Base-by-base conservation (phyloP, 106 monocot genomes). In the Dendrobium huoshanense region DNA sequence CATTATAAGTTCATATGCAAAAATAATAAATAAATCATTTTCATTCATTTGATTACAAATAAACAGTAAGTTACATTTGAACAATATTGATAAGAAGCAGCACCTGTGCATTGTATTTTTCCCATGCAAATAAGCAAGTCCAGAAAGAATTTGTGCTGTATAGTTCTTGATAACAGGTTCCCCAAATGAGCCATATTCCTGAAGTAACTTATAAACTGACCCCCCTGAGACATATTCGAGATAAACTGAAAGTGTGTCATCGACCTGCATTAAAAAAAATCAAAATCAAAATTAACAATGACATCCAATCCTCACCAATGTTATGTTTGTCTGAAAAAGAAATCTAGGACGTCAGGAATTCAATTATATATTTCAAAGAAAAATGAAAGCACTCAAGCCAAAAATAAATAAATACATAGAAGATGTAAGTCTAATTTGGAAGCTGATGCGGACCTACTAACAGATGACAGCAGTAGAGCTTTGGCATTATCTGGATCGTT, bases 181-280 rank as follows among this genome's bases (percentile, higher is more conserved):
- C 45, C 78, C 82, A 79, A 99, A 95, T 75, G 93, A 83, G 10
- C 99, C 99, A 90, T 99, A 99, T 45, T 95, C 90, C 83, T 93
- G 91, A 77, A 99, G 93, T 59, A 99, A 81, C 75, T 93, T 99
- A 77, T 99, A 86, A 79, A 99, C 90, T 19, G 99, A 99, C 24
- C 99, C 99, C 19, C 99, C 99, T 37, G 99, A 95, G 9, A 95
- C 95, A 87, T 87, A 99, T 77, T 99, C 95, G 74, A 99, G 91
- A 84, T 86, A 95, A 41, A 99, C 93, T 45, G 93, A 88, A 37
- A 99, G 87, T 75, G 87, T 85, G 45, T 89, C 99, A 48, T 93
- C 95, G 40, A 73, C 86, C 99, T 99, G 89, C 43, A 80, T 20
- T 20, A 19, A 74, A 11, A 33, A 70, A 70, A 4, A 22, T 4